A percentile compares a stretch with the other conserved stretches of the same genome.
These are phyloP conservation scores for Barbarea vulgaris DNA, from an alignment of 345 rosid genomes.

Conservation along the genomic window DNA sequence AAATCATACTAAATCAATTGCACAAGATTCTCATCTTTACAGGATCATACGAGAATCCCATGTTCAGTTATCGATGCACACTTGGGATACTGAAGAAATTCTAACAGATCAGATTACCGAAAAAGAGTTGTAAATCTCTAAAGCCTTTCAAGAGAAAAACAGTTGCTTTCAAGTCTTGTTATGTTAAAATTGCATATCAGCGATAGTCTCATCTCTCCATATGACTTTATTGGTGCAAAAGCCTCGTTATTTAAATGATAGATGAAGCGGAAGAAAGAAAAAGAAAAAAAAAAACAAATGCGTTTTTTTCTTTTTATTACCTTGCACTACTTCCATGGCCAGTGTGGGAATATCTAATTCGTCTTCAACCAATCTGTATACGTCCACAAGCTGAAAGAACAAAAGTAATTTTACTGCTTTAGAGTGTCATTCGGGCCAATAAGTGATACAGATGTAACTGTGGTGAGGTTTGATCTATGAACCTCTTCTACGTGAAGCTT, in stretches of 20 bases:
- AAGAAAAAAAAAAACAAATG: background rate
- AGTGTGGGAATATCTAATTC: slow-evolving; percentile 76
- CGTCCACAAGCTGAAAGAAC: slow-evolving; percentile 75
- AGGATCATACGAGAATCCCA: background rate
- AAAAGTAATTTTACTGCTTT: slow-evolving; percentile 23
- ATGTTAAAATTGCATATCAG: background rate
- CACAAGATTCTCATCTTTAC: background rate
- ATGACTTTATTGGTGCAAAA: background rate
- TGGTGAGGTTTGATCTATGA: slow-evolving; percentile 4
- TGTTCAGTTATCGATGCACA: background rate
- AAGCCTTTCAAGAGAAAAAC: background rate
- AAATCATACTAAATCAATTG: slow-evolving; percentile 12
- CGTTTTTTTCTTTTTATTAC: slow-evolving; percentile 48
- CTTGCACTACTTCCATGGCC: slow-evolving; percentile 72
- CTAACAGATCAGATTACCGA: background rate
- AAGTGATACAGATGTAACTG: background rate
- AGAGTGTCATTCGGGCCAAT: slow-evolving; percentile 3
- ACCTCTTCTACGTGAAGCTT: slow-evolving; percentile 96
- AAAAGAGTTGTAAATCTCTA: background rate
- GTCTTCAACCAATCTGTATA: slow-evolving; percentile 81
- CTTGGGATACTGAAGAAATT: background rate
- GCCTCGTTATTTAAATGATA: background rate
- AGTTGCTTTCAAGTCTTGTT: background rate
- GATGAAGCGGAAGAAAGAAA: background rate
- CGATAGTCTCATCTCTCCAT: background rate